Evolutionary conservation across 176 grass and related monocot genomes (phyloP), one percentile per base, ranked within the genome.

Genomic region (Otatea glauca): DNA sequence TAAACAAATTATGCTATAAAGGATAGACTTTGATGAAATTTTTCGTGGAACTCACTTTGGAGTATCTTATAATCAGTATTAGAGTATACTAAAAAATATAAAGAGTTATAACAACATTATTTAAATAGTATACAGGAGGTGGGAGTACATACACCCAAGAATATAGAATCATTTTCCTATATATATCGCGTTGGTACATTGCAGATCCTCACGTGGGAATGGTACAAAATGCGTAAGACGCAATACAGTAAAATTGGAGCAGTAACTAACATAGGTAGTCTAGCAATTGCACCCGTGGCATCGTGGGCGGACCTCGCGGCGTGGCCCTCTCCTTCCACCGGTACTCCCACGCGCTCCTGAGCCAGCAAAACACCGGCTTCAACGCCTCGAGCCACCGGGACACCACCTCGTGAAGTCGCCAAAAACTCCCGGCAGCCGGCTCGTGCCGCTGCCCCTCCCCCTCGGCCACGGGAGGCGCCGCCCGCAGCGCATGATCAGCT

Each of bases 291-390:
- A 87, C 84, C 60, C 79, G 67, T 53, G 84, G 88, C 79, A 83
- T 6, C 50, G 48, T 60, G 5, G 84, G 48, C 32, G 66, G 84
- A 14, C 65, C 65, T 3, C 54, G 83, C 5, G 75, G 74, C 21
- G 47, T 21, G 37, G 37, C 37, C 7, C 0, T 27, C 27, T 34
- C 66, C 59, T 48, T 72, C 72, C 66, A 41, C 21, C 78, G 43
- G 12, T 50, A 54, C 77, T 86, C 88, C 84, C 79, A 78, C 88
- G 32, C 59, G 56, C 39, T 68, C 74, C 68, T 32, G 73, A 90
- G 59, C 88, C 84, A 86, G 59, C 60, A 15, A 39, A 86, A 3
- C 58, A 68, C 41, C 67, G 84, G 79, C 84, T 59, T 73, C 66
- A 90, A 3, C 79, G 41, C 32, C 79, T 35, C 48, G 7, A 90